Evolutionary conservation across 495 filamentous ascomycete genomes (phyloP), one percentile per base, ranked within the genome.

Genomic region (Jackrogersella multiformis): DNA sequence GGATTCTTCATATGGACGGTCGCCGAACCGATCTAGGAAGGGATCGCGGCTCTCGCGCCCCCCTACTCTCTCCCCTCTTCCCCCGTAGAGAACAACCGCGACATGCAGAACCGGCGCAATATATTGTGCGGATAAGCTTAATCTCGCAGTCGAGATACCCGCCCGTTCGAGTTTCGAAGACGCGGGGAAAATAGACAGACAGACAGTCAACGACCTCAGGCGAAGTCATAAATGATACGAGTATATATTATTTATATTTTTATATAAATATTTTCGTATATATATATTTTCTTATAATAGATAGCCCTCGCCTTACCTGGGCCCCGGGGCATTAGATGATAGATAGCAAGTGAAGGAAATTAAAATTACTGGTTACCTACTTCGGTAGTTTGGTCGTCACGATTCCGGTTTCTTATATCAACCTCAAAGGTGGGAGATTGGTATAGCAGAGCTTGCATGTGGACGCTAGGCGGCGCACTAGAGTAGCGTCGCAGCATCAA

Each of bases 11-110:
- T 61, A 54, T 53, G 61, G 61, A 48, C 18, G 34, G 56, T 60
- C 61, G 66, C 61, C 61, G 61, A 65, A 61, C 67, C 56, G 56
- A 65, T 66, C 57, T 70, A 65, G 67, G 67, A 62, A 70, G 61
- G 61, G 67, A 65, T 69, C 66, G 66, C 15, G 55, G 60, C 36
- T 67, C 49, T 61, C 51, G 42, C 46, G 39, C 32, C 39, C 48
- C 46, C 16, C 10, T 28, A 8, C 26, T 13, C 9, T 3, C 26
- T 12, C 53, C 39, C 54, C 49, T 34, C 32, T 20, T 52, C 28
- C 44, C 42, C 56, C 42, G 36, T 34, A 51, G 53, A 60, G 32
- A 48, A 57, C 57, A 68, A 61, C 45, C 51, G 64, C 64, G 52
- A 24, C 48, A 68, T 55, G 58, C 65, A 68, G 54, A 34, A 48